Percentiles rank a stretch among this genome's conserved stretches.
phyloP scores from a whole-genome alignment of 75 land plant genomes.

The Adiantum capillusveneris region DNA sequence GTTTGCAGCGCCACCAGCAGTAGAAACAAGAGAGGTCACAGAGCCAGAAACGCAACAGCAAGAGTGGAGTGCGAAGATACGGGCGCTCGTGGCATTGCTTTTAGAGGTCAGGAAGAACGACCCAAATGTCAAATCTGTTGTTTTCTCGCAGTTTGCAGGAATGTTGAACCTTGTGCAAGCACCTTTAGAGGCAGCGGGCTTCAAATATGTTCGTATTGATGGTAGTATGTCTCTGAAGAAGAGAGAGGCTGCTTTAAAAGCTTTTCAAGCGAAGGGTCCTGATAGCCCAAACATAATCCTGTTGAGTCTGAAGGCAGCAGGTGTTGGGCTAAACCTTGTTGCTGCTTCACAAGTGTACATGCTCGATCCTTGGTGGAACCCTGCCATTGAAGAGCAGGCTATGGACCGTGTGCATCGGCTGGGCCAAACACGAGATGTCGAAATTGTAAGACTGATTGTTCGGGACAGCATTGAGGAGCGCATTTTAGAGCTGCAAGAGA shows the following conservation, averaged over 20 bases:
- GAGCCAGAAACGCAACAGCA: background rate
- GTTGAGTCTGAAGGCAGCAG: slow-evolving; percentile 80
- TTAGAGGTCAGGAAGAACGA: slow-evolving; percentile 30
- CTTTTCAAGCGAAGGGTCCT: slow-evolving; percentile 33
- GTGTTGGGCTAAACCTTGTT: slow-evolving; percentile 81
- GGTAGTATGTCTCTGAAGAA: slow-evolving; percentile 74
- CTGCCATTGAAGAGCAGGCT: slow-evolving; percentile 92
- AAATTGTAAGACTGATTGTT: slow-evolving; percentile 71
- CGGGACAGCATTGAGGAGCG: slow-evolving; percentile 83
- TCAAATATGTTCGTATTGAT: slow-evolving; percentile 51
- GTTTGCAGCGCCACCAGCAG: slow-evolving; percentile 38
- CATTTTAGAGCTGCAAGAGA: slow-evolving; percentile 74
- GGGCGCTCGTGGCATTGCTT: slow-evolving; percentile 45
- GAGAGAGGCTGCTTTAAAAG: slow-evolving; percentile 56
- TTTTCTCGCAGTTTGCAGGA: slow-evolving; percentile 78
- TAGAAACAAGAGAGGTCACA: slow-evolving; percentile 13
- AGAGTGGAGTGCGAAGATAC: slow-evolving; percentile 59
- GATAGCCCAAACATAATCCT: slow-evolving; percentile 56
- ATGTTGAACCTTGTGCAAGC: slow-evolving; percentile 64
- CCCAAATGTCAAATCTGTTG: slow-evolving; percentile 66
- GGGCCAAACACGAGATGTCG: slow-evolving; percentile 77
- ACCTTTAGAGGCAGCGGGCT: slow-evolving; percentile 64
- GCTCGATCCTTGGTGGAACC: slow-evolving; percentile 99
- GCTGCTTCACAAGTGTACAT: slow-evolving; percentile 86
- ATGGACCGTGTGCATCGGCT: slow-evolving; percentile 93